Base-by-base conservation (phyloP, 768 basidiomycete genomes). In the Tylopilus sp. region DNA sequence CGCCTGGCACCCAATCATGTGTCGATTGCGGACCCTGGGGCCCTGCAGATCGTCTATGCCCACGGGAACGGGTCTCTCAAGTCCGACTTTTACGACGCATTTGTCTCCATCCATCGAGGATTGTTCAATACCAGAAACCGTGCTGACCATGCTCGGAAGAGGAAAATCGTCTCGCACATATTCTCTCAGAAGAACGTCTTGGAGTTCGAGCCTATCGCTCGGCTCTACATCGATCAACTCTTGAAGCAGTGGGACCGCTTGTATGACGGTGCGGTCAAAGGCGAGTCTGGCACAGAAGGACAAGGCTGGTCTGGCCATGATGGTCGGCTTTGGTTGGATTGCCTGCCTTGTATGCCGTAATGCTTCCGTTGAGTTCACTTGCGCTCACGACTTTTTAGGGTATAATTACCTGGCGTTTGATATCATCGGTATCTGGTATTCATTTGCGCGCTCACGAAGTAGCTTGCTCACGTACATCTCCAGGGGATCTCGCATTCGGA, bases 141-240 rank as follows among this genome's bases (percentile, higher is more conserved):
- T 29, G 64, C 71, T 7, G 88, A 92, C 52, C 92, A 96, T 66
- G 78, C 89, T 7, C 83, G 92, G 38, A 96, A 94, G 72, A 85
- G 92, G 73, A 96, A 96, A 73, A 89, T 97, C 55, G 81, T 96
- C 42, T 86, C 89, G 1, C 83, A 89, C 64, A 86, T 91, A 61
- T 90, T 90, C 71, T 85, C 86, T 1, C 86, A 88, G 65, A 93
- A 93, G 74, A 89, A 71, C 50, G 90, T 96, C 5, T 66, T 89
- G 53, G 88, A 91, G 60, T 95, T 96, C 55, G 91, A 94, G 67
- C 88, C 89, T 0, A 82, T 90, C 54, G 81, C 92, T 49, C 74
- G 80, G 5, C 62, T 74, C 1, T 83, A 88, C 60, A 78, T 92
- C 19, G 68, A 63, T 1, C 71, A 78, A 47, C 70, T 94, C 51